A percentile compares a stretch with the other conserved stretches of the same genome.
Conservation (phyloP, 768 basidiomycete species). For the Serendipita sp. region DNA sequence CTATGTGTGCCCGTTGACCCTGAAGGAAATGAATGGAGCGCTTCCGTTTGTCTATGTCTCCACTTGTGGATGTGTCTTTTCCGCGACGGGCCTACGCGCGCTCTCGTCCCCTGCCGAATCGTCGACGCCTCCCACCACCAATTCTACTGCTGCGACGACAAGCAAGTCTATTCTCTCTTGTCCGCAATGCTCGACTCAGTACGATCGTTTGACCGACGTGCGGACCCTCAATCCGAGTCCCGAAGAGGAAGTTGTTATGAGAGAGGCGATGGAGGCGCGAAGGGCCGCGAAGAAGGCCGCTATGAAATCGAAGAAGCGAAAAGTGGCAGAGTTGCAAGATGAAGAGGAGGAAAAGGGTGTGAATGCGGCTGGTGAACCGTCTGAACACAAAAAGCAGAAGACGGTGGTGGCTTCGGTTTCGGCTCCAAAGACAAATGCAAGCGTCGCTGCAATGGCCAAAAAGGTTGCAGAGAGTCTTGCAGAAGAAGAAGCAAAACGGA, state of each 20-base stretch:
- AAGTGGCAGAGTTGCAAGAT: slow-evolving; percentile 24
- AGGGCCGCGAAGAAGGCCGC: slow-evolving; percentile 36
- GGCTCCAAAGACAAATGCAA: slow-evolving; percentile 34
- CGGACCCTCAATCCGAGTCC: slow-evolving; percentile 50
- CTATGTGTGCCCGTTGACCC: slow-evolving; percentile 82
- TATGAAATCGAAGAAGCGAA: slow-evolving; percentile 47
- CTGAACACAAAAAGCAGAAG: not conserved
- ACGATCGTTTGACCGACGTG: slow-evolving; percentile 39
- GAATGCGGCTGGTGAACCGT: not conserved
- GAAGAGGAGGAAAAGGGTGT: slow-evolving; percentile 13
- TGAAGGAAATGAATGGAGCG: slow-evolving; percentile 88
- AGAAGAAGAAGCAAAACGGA: slow-evolving; percentile 64
- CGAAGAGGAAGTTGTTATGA: slow-evolving; percentile 51
- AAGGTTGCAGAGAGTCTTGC: slow-evolving; percentile 59
- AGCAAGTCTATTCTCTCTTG: slow-evolving; percentile 35
- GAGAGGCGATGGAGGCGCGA: slow-evolving; percentile 37
- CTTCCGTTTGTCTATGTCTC: slow-evolving; percentile 79
- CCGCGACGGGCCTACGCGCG: slow-evolving; percentile 65
- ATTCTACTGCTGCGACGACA: slow-evolving; percentile 15
- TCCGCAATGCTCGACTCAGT: slow-evolving; percentile 64
- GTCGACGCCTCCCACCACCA: slow-evolving; percentile 17
- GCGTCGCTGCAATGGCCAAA: slow-evolving; percentile 40
- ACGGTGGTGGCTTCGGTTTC: not conserved
- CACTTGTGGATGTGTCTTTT: slow-evolving; percentile 83
- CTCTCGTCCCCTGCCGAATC: slow-evolving; percentile 29